Conservation (phyloP, 1,139 yeast genomes). For the Debaryomyces fabryi region DNA sequence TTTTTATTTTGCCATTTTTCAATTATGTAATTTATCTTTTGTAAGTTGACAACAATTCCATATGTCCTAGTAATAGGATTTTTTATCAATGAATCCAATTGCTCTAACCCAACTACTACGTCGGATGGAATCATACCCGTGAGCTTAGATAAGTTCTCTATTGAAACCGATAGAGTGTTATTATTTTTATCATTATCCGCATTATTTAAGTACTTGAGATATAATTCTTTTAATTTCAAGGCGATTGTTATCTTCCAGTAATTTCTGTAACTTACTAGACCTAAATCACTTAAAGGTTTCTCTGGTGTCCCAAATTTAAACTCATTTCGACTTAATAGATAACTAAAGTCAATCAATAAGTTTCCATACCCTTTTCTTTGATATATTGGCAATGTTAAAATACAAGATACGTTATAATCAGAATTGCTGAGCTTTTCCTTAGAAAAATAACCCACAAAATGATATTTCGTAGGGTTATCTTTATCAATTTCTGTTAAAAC, state of each 20-base stretch:
- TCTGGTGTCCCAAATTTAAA: constrained; percentile 90
- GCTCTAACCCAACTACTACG: constrained; percentile 84
- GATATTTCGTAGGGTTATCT: constrained; percentile 52
- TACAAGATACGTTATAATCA: constrained; percentile 85
- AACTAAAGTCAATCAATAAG: constrained; percentile 85
- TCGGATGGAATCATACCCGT: constrained; percentile 92
- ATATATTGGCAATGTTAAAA: constrained; percentile 82
- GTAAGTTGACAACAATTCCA: constrained; percentile 56
- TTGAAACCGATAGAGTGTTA: constrained; percentile 37
- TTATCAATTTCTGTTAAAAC: constrained; percentile 73
- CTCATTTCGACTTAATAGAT: constrained; percentile 73
- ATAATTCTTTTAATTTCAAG: constrained; percentile 35
- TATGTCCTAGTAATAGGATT: constrained; percentile 47
- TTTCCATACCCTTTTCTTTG: constrained; percentile 92
- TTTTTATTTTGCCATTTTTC: constrained; percentile 58
- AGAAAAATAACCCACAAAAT: constrained; percentile 91
- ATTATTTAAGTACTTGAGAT: constrained; percentile 22
- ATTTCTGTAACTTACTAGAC: constrained; percentile 79
- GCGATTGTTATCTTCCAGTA: constrained; percentile 82
- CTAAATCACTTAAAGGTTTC: constrained; percentile 87
- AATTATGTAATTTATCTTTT: constrained; percentile 47
- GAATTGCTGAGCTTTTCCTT: constrained; percentile 80
- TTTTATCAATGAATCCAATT: constrained; percentile 60
- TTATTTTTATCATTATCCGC: constrained; percentile 12
- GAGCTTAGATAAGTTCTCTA: constrained; percentile 60